These are phyloP conservation scores for Zea mays DNA, from an alignment of 176 grass and related monocot genomes.

Conservation along the genomic window DNA sequence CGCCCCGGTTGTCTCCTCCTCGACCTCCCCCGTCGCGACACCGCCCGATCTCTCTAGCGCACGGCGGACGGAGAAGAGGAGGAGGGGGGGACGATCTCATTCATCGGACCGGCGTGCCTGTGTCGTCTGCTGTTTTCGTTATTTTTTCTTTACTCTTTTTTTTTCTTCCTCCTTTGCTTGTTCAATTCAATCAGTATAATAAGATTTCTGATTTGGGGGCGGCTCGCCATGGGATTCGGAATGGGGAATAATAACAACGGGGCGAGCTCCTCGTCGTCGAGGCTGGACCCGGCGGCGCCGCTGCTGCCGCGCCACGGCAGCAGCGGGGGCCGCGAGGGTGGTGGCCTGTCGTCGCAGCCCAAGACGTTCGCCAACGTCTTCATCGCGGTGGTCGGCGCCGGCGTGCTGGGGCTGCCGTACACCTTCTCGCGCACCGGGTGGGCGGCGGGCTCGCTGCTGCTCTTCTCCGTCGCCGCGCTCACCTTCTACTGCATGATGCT, in stretches of 20 bases:
- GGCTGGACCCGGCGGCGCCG: constrained; percentile 38
- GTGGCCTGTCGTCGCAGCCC: constrained; percentile 70
- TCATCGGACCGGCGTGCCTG: neutral
- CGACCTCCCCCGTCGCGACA: constrained; percentile 14
- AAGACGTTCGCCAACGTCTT: constrained; percentile 99
- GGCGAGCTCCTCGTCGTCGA: constrained; percentile 61
- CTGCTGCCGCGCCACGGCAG: constrained; percentile 58
- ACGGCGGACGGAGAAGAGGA: neutral
- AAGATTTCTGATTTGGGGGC: neutral
- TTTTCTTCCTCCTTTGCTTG: neutral
- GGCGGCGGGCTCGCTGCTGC: constrained; percentile 64
- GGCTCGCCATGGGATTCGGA: constrained; percentile 56
- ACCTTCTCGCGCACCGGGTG: constrained; percentile 88
- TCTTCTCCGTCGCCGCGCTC: constrained; percentile 60
- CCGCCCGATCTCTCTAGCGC: constrained; percentile 12
- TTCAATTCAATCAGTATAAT: neutral
- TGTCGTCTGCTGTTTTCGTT: constrained; percentile 20
- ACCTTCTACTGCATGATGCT: constrained; percentile 99
- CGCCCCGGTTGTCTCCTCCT: constrained; percentile 7
- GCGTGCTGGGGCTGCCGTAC: constrained; percentile 94
- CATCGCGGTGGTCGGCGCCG: constrained; percentile 95
- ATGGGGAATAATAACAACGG: constrained; percentile 26
- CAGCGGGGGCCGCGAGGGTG: neutral
- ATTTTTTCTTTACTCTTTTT: neutral
- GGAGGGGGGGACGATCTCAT: neutral